Percentiles rank a stretch among this genome's conserved stretches.
Evolutionary conservation across 352 stramenopile species (phyloP).

Genomic region (Pythium vanterpoolii): DNA sequence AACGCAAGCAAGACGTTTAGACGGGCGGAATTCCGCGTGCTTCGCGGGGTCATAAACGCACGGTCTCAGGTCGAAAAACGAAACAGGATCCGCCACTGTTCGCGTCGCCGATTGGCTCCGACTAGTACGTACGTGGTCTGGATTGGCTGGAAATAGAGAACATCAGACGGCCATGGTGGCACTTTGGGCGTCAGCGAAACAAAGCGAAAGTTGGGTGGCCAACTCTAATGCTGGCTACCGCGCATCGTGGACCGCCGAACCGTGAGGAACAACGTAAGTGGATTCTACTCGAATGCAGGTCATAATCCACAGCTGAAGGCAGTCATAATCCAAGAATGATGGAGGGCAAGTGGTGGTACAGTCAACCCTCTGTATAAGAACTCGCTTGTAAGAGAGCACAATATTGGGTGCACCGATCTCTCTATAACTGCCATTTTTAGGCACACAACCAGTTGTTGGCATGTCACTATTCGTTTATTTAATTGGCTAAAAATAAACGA

Average conservation of each 20-base stretch:
- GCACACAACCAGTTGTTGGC: too few species aligned
- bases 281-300: not conserved
- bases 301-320: too few species aligned
- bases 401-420: too few species aligned
- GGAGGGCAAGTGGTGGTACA: too few species aligned
- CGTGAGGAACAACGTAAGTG: not conserved
- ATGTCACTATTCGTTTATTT: too few species aligned
- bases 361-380: too few species aligned
- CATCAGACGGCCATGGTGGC: not conserved
- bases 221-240: not conserved
- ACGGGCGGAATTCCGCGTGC: not conserved
- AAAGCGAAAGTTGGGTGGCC: not conserved
- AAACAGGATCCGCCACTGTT: constrained; percentile 1
- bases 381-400: too few species aligned
- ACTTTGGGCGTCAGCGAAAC: not conserved
- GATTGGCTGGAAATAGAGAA: constrained; percentile 2
- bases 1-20: not conserved
- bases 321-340: too few species aligned
- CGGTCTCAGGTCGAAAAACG: too few species aligned
- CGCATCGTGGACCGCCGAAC: not conserved
- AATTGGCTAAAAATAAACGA: too few species aligned
- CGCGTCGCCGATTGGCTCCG: constrained; percentile 7
- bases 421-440: too few species aligned
- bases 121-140: not conserved
- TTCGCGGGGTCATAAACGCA: constrained; percentile 3